Percentiles rank a stretch among this genome's conserved stretches.
These are phyloP conservation scores for Penicillium sp. DNA, from an alignment of 2,329 filamentous ascomycete species.

Conservation along the genomic window DNA sequence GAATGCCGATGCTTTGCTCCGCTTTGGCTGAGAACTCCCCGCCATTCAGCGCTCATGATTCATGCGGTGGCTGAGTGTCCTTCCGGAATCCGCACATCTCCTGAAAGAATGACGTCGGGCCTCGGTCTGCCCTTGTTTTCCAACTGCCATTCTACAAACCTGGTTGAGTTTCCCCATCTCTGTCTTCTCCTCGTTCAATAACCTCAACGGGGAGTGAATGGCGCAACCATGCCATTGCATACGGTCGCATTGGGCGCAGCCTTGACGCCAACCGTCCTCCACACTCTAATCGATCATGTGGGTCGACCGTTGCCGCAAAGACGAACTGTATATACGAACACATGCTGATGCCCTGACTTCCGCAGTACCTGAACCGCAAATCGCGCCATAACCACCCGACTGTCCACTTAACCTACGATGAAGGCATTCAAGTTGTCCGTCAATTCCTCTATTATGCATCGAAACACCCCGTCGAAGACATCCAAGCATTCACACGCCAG, in stretches of 20 bases:
- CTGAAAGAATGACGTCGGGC: conserved; percentile 5
- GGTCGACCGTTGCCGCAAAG: conserved; percentile 31
- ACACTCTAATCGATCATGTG: conserved; percentile 85
- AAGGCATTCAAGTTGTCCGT: conserved; percentile 84
- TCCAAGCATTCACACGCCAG: conserved; percentile 88
- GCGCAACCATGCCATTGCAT: conserved; percentile 63
- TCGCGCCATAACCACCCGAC: conserved; percentile 77
- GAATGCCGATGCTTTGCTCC: background rate
- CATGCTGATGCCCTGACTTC: conserved; percentile 7
- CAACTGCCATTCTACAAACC: background rate
- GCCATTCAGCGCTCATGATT: background rate
- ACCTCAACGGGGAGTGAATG: conserved; percentile 1
- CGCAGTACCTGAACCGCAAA: conserved; percentile 80
- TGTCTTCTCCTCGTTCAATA: background rate
- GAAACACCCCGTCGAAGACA: conserved; percentile 86
- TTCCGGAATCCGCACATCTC: background rate
- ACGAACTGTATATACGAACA: background rate
- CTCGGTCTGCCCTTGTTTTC: background rate
- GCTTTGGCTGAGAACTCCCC: background rate
- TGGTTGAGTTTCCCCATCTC: background rate
- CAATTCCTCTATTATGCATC: conserved; percentile 83
- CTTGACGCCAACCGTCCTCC: conserved; percentile 83
- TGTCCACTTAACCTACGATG: conserved; percentile 89
- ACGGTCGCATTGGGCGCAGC: conserved; percentile 80
- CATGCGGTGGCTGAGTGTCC: background rate